phyloP scores from a whole-genome alignment of 768 basidiomycete species.

The Filobasidium wieringae region DNA sequence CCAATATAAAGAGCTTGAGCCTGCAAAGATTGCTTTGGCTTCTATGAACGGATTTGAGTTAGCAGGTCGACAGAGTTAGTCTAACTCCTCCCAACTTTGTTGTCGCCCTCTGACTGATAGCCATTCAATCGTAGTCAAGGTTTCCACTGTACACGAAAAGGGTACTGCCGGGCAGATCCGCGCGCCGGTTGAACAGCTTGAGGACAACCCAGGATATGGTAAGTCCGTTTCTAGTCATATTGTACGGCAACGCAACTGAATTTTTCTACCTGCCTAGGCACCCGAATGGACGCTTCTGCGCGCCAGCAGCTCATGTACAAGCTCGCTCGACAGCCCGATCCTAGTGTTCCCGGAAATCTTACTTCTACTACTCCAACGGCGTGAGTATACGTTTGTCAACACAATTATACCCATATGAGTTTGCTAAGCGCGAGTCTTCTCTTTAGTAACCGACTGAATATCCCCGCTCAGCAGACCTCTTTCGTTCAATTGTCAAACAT shows the following conservation, averaged over 20 bases:
- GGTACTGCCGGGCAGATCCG: constrained; percentile 45
- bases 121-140: constrained; percentile 30
- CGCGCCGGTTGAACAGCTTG: constrained; percentile 42
- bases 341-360: constrained; percentile 2
- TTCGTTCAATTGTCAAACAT: constrained; percentile 85
- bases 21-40: constrained; percentile 91
- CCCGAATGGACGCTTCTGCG: constrained; percentile 90
- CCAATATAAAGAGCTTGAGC: constrained; percentile 87
- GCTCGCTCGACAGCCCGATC: constrained; percentile 72
- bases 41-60: constrained; percentile 99
- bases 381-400: constrained; percentile 6
- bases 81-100: neutral
- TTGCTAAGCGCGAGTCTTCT: neutral
- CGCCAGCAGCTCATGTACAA: constrained; percentile 99
- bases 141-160: constrained; percentile 87
- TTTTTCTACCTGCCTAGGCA: neutral
- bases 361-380: constrained; percentile 2
- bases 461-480: constrained; percentile 64
- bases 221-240: constrained; percentile 17
- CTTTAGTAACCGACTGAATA: constrained; percentile 58
- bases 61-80: constrained; percentile 76
- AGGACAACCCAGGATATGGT: constrained; percentile 64
- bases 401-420: neutral
- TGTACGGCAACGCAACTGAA: too few species aligned
- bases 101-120: neutral